Base-by-base conservation (phyloP, 768 basidiomycete genomes). In the Rhodotorula sphaerocarpa region DNA sequence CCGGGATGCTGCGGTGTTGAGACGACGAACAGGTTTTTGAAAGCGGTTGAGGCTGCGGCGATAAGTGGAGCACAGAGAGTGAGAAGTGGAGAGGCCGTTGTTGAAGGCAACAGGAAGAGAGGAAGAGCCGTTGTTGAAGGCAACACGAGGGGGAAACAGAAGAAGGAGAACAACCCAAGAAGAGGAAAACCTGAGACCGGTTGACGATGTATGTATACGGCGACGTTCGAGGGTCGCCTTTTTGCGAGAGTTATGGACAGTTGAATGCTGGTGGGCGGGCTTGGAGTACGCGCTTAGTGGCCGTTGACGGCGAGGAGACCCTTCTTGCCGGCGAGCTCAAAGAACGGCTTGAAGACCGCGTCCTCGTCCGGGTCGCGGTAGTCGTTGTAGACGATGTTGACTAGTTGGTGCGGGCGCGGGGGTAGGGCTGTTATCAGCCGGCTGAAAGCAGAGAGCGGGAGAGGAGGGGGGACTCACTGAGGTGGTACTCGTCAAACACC, bases 311-410 rank as follows among this genome's bases (percentile, higher is more conserved):
- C 47, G 15, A 43, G 42, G 57, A 36, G 48, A 33, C 53, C 46
- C 25, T 60, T 57, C 39, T 60, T n/a, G 6, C 41, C 47, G 25
- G 62, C 55, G 50, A 69, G 67, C 21, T 56, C 61, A 28, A 67
- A 50, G 71, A 73, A 73, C 11, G 69, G 69, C 45, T 60, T 57
- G 56, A 72, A 73, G 57, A 73, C 69, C 58, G 70, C 70, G 41
- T 66, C 59, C n/a, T 66, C 61, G 60, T 73, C 61, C 23, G 57
- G 14, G 55, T 73, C 63, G 45, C 69, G 65, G 65, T 66, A 97
- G 74, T 97, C 87, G 73, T 99, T 93, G 75, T 93, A 90, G 21
- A 95, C 82, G 67, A 97, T 77, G 76, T 85, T 93, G 66, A 97
- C 67, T 68, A 36, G n/a, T n/a, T n/a, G n/a, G n/a, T n/a, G n/a